Percentiles rank a stretch among this genome's conserved stretches.
Evolutionary conservation across 192 early-diverging fungal genomes (phyloP).

Genomic region (Gamsiella multidivaricata): DNA sequence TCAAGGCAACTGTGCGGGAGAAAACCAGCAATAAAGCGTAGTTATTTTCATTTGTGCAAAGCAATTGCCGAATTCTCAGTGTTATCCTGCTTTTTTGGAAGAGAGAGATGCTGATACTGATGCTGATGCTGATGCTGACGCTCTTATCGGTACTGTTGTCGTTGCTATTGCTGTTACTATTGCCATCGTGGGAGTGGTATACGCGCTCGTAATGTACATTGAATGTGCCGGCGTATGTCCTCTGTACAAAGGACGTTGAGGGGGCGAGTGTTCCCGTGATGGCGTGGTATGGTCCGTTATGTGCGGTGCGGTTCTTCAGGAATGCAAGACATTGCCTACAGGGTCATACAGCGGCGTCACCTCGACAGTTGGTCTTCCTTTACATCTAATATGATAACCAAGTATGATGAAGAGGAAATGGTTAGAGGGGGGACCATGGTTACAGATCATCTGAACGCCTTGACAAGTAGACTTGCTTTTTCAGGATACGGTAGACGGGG

Average conservation of each 20-base stretch:
- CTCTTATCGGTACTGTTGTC: too few species aligned
- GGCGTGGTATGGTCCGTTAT: background rate
- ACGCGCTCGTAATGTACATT: too few species aligned
- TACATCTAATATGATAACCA: constrained; percentile 6
- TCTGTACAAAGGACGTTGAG: background rate
- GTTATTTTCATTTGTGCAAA: too few species aligned
- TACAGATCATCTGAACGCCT: background rate
- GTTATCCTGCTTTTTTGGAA: too few species aligned
- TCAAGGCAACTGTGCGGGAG: background rate
- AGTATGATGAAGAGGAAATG: background rate
- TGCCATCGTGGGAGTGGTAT: too few species aligned
- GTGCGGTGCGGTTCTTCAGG: background rate
- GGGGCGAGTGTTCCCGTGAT: background rate
- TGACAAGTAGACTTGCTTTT: constrained; percentile 15
- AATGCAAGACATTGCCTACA: constrained; percentile 28
- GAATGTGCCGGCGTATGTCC: too few species aligned
- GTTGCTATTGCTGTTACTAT: too few species aligned
- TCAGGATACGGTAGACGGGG: constrained; percentile 37
- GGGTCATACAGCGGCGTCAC: constrained; percentile 48
- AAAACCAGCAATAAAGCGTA: background rate
- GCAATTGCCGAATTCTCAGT: too few species aligned
- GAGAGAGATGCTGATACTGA: too few species aligned
- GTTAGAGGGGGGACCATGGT: background rate
- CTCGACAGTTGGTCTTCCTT: constrained; percentile 43
- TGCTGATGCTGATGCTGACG: too few species aligned